phyloP scores from a whole-genome alignment of 257 asterid species.

The Fraxinus excelsior region DNA sequence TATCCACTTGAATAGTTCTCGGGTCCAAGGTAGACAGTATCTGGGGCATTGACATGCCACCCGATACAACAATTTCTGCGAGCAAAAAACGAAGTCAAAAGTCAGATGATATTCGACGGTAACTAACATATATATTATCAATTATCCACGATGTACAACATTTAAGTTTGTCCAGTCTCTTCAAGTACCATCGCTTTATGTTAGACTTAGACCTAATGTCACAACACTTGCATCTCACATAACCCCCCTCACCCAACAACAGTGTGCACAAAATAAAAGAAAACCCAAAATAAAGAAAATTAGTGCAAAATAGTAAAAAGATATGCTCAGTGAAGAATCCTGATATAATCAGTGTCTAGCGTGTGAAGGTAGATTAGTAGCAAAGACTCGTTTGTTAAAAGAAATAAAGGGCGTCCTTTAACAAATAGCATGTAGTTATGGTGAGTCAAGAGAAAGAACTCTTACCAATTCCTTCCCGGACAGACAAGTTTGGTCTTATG shows the following conservation, averaged over 20 bases:
- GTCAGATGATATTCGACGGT: constrained; percentile 11
- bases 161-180: neutral
- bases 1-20: constrained; percentile 40
- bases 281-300: neutral
- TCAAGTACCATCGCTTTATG: neutral
- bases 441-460: constrained; percentile 3
- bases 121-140: neutral
- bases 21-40: constrained; percentile 57
- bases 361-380: neutral
- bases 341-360: neutral
- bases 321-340: too few species aligned
- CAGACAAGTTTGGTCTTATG: constrained; percentile 67
- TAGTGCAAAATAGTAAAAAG: neutral
- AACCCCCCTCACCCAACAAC: neutral
- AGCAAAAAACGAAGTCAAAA: constrained; percentile 15
- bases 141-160: neutral
- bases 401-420: neutral
- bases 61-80: constrained; percentile 72
- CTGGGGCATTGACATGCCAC: constrained; percentile 84
- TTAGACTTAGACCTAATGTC: neutral
- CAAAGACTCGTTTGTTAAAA: neutral
- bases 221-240: neutral
- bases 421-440: constrained; percentile 11
- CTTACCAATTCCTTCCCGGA: constrained; percentile 74
- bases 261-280: neutral